Evolutionary conservation across 2,329 filamentous ascomycete species (phyloP), one percentile per base, ranked within the genome.

Genomic region (Periconia sp.): DNA sequence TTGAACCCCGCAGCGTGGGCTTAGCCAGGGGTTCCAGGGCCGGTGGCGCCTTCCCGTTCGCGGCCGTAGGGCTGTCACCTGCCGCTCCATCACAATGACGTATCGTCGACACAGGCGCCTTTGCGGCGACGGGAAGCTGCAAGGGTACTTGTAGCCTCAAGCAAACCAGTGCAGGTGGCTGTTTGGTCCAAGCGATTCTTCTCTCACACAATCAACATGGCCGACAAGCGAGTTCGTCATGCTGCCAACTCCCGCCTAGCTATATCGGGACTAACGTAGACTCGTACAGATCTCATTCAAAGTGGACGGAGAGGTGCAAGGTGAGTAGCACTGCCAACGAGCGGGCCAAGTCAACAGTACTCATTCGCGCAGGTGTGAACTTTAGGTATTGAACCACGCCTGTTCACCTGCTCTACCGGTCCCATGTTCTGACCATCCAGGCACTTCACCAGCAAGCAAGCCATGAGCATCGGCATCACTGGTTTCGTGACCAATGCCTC

Each of bases 251-350:
- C n/a, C n/a, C n/a, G n/a, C n/a, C n/a, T n/a, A n/a, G n/a, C n/a
- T n/a, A n/a, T 7, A 25, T 18, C 43, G 33, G 52, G 44, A 31
- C 52, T 46, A 24, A 30, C 36, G 53, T 61, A 35, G 66, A 44
- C 30, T 30, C 30, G 28, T 16, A 13, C 46, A 77, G 75, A 77
- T 78, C 44, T 68, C 68, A 8, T 78, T 72, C 69, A 74, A 66
- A 46, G 76, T 78, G 46, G 59, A 71, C 17, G 76, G 76, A 43
- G 54, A 67, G 19, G 75, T 78, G 25, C 75, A 78, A 61, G 76
- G 65, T 63, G 38, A 42, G 56, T 51, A 29, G 11, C 6, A 19
- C n/a, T 6, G 21, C 18, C 15, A 2, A n/a, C 15, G 19, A 23
- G 9, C n/a, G 25, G 12, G n/a, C 6, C 15, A 12, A 16, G 5